Percentiles rank a stretch among this genome's conserved stretches.
Evolutionary conservation across 768 basidiomycete species (phyloP).

Genomic region (Cyclocybe aegerita): DNA sequence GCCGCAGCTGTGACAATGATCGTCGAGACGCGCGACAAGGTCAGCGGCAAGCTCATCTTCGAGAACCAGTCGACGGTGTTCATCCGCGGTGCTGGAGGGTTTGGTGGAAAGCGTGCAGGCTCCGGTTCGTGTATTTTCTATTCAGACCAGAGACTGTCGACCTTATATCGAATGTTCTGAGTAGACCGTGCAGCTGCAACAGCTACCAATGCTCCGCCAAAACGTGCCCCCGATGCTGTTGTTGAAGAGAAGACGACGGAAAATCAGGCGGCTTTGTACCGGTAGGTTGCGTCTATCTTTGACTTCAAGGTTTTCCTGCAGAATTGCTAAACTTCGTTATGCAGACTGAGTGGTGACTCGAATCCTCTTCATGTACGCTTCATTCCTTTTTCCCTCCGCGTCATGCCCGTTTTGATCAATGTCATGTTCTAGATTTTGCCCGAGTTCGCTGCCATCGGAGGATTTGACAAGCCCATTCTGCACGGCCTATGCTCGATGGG

Average conservation of each 20-base stretch:
- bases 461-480: slow-evolving; percentile 87
- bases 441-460: slow-evolving; percentile 92
- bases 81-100: slow-evolving; percentile 93
- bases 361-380: slow-evolving; percentile 84
- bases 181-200: slow-evolving; percentile 89
- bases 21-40: slow-evolving; percentile 79
- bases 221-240: slow-evolving; percentile 80
- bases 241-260: slow-evolving; percentile 84
- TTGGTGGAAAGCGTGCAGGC: slow-evolving; percentile 87
- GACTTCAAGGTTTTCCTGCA: not conserved
- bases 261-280: slow-evolving; percentile 88
- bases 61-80: slow-evolving; percentile 93
- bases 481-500: slow-evolving; percentile 93
- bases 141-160: not conserved
- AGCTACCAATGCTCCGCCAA: slow-evolving; percentile 77
- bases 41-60: slow-evolving; percentile 76
- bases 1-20: slow-evolving; percentile 85
- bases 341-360: slow-evolving; percentile 82
- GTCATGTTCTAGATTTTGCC: slow-evolving; percentile 71
- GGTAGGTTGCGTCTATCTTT: slow-evolving; percentile 43
- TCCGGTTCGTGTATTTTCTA: slow-evolving; percentile 48
- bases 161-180: not conserved
- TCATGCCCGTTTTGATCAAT: not conserved
- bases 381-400: not conserved
- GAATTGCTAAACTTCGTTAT: not conserved